Evolutionary conservation across 2,329 filamentous ascomycete genomes (phyloP).

Genomic region (Curvularia verruculosa): DNA sequence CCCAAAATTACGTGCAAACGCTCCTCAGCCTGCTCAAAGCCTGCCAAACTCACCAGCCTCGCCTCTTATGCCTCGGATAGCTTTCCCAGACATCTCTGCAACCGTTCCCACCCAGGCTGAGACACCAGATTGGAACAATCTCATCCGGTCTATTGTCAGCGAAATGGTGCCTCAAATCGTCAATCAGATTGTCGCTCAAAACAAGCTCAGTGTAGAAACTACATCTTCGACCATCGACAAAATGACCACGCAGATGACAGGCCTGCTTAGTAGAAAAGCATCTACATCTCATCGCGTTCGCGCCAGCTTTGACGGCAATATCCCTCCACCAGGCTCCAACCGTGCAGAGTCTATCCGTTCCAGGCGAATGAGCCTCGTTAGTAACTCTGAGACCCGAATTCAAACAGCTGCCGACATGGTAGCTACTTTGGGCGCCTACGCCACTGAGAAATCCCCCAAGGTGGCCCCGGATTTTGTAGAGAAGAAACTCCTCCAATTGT

Average conservation of each 20-base stretch:
- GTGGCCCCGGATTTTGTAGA: constrained; percentile 42
- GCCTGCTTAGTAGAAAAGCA: constrained; percentile 34
- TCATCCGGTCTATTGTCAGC: constrained; percentile 42
- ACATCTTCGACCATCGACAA: constrained; percentile 31
- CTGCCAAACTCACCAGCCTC: constrained; percentile 17
- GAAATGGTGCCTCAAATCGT: constrained; percentile 45
- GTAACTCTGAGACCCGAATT: constrained; percentile 39
- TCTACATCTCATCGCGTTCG: constrained; percentile 34
- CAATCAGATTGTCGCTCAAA: constrained; percentile 39
- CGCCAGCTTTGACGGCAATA: constrained; percentile 31
- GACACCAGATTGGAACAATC: constrained; percentile 34
- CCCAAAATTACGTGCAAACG: constrained; percentile 11
- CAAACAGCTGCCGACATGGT: constrained; percentile 44
- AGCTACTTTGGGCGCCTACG: constrained; percentile 38
- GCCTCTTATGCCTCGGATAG: constrained; percentile 23
- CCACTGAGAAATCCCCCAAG: constrained; percentile 35
- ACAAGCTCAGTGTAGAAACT: constrained; percentile 27
- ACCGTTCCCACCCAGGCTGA: constrained; percentile 8
- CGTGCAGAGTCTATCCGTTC: constrained; percentile 29
- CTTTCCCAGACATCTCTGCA: constrained; percentile 15
- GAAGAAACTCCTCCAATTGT: constrained; percentile 41
- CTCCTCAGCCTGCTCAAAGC: constrained; percentile 11
- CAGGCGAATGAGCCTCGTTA: constrained; percentile 37
- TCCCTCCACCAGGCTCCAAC: constrained; percentile 15
- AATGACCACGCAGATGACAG: constrained; percentile 41